Evolutionary conservation across 768 basidiomycete genomes (phyloP), one percentile per base, ranked within the genome.

Genomic region (Panus rudis): DNA sequence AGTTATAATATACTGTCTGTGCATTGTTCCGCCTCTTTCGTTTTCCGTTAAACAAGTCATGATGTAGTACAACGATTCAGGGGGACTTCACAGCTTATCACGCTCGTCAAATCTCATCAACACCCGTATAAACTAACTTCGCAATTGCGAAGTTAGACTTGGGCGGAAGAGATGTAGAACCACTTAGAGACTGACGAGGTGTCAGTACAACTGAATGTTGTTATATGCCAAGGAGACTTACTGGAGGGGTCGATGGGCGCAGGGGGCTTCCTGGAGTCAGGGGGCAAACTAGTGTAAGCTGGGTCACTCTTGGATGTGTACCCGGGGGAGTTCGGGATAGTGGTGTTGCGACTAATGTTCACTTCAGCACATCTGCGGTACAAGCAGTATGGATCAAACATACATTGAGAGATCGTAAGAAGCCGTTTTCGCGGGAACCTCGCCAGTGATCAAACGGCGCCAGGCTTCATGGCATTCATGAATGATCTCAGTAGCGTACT

Each of bases 401-500:
- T 55, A 96, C 94, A 92, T 92, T 49, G 87, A 81, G 46, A 97
- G 59, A 45, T 92, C 85, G 63, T 85, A 84, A 34, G 67, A 61
- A 35, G 77, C 49, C 14, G 82, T 84, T 69, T 82, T 84, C 49
- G 84, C 79, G 31, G 81, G 78, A 49, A 65, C 70, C 52, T 96
- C 87, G 49, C 92, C 91, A 41, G 67, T 69, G 63, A 92, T 75
- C 55, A 99, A 78, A 59, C 88, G 88, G 58, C 92, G 89, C 96
- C 96, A 99, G 27, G 96, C 88, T 65, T 98, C 96, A 62, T 98
- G 85, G 68, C 90, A 93, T 64, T 99, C 96, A 66, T 96, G 93
- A 61, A 99, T 87, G 70, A 98, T 96, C 69, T 98, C 94, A 42
- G 88, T 91, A 24, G 96, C 96, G 63, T 98, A 99, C 66, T 94